Base-by-base conservation (phyloP, 495 filamentous ascomycete genomes). In the Podospora pseudopauciseta region DNA sequence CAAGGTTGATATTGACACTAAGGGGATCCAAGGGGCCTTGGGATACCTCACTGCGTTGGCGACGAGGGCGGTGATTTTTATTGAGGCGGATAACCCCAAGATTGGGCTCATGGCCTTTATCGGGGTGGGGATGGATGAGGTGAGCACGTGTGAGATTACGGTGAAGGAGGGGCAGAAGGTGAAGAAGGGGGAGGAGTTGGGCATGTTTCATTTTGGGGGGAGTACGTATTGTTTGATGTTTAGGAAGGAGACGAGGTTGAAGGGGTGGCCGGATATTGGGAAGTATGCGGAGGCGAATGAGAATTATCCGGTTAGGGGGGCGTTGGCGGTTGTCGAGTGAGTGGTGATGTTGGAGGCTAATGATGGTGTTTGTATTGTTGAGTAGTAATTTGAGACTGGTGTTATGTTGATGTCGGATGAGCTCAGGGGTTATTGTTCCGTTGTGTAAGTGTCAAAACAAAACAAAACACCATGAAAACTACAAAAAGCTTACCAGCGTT, bases 131-230 rank as follows among this genome's bases (percentile, higher is more conserved):
- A 92, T 92, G 90, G 85, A 85, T 20, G 90, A 92, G 72, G 88
- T 91, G 6, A 87, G 83, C 57, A 87, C 87, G 3, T 90, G 88
- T 57, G 88, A 92, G 66, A 85, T 90, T 28, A 86, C 82, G 7
- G 87, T 90, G 1, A 78, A 79, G 66, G 82, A 86, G 62, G 90
- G 88, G 0, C 81, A 91, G 73, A 78, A 80, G 44, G 70, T 92
- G 60, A 76, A 74, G 15, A 91, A 91, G 78, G 90, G 89, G 18
- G 86, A 91, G 9, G 76, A 90, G 74, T 77, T 87, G 54, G 90
- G 89, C 23, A 91, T 90, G 88, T 92, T 92, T 75, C 89, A 91
- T 74, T 91, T 88, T 76, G 90, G 90, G 16, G 90, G 90, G 4
- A 87, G 83, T 11, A 87, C 85, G 5, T 84, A 90, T 70, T 89